Conservation (phyloP, 352 stramenopile species). For the Globisporangium echinulatum region DNA sequence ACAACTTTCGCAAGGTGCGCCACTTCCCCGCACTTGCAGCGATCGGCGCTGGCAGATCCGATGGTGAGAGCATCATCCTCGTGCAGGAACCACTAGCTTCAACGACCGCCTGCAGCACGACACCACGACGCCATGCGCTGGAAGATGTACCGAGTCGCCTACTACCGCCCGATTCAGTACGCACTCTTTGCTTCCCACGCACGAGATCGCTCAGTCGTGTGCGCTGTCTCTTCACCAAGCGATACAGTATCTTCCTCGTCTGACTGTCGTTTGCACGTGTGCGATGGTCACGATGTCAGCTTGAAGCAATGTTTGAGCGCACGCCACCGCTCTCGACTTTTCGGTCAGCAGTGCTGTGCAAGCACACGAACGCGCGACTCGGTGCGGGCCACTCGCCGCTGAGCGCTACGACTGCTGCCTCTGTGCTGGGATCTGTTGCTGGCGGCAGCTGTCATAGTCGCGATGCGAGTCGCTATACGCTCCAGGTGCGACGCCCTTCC, state of each 20-base stretch:
- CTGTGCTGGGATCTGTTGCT: neutral
- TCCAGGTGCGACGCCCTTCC: neutral
- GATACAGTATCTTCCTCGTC: neutral
- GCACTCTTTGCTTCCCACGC: neutral
- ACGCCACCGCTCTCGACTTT: constrained; percentile 51
- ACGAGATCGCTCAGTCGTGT: neutral
- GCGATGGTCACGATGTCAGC: constrained; percentile 13
- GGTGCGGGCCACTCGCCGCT: constrained; percentile 9
- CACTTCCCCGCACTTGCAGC: constrained; percentile 64
- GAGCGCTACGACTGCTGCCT: constrained; percentile 1
- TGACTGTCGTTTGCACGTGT: neutral
- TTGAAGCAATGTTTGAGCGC: constrained; percentile 54
- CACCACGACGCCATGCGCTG: constrained; percentile 4
- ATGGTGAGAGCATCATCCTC: constrained; percentile 60
- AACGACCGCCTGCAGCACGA: constrained; percentile 4
- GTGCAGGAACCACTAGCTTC: constrained; percentile 33
- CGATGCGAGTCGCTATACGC: neutral
- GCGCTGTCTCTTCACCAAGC: neutral
- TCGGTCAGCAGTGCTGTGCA: constrained; percentile 55
- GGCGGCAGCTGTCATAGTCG: neutral
- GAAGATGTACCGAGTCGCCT: constrained; percentile 45
- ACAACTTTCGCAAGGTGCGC: constrained; percentile 64
- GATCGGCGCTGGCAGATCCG: constrained; percentile 35
- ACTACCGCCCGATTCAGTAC: constrained; percentile 44
- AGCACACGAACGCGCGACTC: constrained; percentile 47